Evolutionary conservation across 257 asterid species (phyloP), one percentile per base, ranked within the genome.

Genomic region (Primulina eburnea): DNA sequence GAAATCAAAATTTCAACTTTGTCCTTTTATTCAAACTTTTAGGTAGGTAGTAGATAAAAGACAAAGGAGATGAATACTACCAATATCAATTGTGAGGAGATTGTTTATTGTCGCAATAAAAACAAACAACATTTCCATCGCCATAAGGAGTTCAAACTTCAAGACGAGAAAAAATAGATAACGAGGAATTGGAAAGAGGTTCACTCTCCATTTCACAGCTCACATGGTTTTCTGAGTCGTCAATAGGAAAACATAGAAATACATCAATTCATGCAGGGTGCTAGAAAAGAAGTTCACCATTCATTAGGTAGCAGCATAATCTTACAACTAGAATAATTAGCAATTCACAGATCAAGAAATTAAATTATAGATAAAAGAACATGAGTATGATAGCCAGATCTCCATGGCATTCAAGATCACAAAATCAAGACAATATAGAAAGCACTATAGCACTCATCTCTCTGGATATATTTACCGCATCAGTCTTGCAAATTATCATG

Each of bases 271-370:
- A 58, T 26, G 61, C 24, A 28, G 18, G n/a, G 20, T 38, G 34
- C 32, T 7, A 47, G 32, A 29, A 50, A 50, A 28, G 62, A 30
- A 65, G 26, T 17, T 55, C 52, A 24, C 50, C 68, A 67, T 50
- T 58, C 52, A 37, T 35, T 37, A 60, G 68, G 55, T 68, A 28
- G 56, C 20, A 24, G 26, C 62, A 72, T 9, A 20, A 33, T 50
- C 72, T 37, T 70, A 70, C 52, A 6, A 68, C 70, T 34, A 17
- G 43, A n/a, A n/a, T n/a, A n/a, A n/a, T n/a, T n/a, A 74, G 62
- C 40, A 59, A 62, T 21, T 50, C 8, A 50, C 20, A 50, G 56
- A 50, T 50, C 20, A 50, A 16, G 18, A 50, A 4, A 16, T 50
- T 11, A 43, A 43, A 50, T 50, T 5, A 16, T 50, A 7, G 20